Base-by-base conservation (phyloP, 108 stramenopile genomes). In the Cyclotella sp. region DNA sequence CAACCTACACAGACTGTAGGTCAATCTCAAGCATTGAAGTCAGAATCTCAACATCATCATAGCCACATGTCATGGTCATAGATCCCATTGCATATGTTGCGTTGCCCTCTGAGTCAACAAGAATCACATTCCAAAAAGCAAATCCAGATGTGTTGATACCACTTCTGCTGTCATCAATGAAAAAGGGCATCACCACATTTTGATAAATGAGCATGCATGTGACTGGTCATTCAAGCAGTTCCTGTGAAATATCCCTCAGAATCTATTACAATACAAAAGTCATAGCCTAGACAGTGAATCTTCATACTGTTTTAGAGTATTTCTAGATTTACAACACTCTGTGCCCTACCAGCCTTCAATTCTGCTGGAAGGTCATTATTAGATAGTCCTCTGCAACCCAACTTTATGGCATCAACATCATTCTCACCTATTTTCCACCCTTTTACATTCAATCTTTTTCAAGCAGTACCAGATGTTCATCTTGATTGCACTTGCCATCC, bases 391-490 rank as follows among this genome's bases (percentile, higher is more conserved):
- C 67, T 26, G 24, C 10, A n/a, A 3, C 18, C 3, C 28, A 29
- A 15, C 15, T 68, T 51, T 9, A 27, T 18, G 11, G 39, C 12
- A 3, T 16, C 13, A 6, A 7, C 6, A 14, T 30, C 59, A 11
- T 61, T 30, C 28, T 18, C 51, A 5, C n/a, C n/a, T n/a, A n/a
- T n/a, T n/a, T n/a, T n/a, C n/a, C n/a, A n/a, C n/a, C n/a, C n/a
- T n/a, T n/a, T 30, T 51, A 4, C 46, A 52, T 51, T 15, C 14
- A 44, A 44, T 42, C 12, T 65, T 65, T 42, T 44, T 44, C 43
- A 65, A 45, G 7, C 63, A 12, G 42, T 65, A 65, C 16, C 63
- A 13, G 14, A 65, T 7, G 21, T 65, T 65, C 4, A 42, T 65
- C 34, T 7, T 29, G 59, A 22, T 39, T 34, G 11, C 59, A 15